These are phyloP conservation scores for Chytriomyces confervae DNA, from an alignment of 192 early-diverging fungal species.

Conservation along the genomic window DNA sequence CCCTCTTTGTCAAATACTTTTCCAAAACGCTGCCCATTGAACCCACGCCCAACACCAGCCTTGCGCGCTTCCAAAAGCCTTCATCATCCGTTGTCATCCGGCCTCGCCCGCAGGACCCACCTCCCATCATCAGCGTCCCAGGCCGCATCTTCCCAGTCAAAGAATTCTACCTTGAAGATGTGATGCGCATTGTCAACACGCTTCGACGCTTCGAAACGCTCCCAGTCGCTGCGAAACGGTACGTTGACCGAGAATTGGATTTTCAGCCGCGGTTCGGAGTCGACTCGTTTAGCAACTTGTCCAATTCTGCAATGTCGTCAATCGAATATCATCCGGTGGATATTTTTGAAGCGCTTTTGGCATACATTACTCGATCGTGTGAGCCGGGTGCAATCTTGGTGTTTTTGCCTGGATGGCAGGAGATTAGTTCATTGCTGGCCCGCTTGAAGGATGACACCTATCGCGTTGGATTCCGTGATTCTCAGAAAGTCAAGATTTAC, in stretches of 20 bases:
- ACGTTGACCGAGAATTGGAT: conserved; percentile 19
- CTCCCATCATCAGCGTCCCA: conserved; percentile 66
- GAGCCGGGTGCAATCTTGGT: conserved; percentile 70
- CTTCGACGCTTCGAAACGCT: not conserved
- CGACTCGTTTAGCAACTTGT: not conserved
- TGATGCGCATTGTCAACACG: conserved; percentile 36
- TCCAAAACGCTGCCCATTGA: conserved; percentile 13
- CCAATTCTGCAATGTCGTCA: not conserved
- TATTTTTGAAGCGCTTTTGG: conserved; percentile 66
- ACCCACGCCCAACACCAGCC: not conserved
- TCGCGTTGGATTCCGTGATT: conserved; percentile 57
- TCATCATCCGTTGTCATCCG: not conserved
- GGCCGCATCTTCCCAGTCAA: conserved; percentile 60
- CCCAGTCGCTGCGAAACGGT: conserved; percentile 2
- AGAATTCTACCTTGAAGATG: conserved; percentile 68
- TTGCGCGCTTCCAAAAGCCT: not conserved
- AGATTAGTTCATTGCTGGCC: conserved; percentile 69
- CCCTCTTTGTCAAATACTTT: conserved; percentile 81
- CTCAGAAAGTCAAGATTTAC: conserved; percentile 37
- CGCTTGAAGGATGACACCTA: conserved; percentile 55
- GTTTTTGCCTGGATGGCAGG: conserved; percentile 71
- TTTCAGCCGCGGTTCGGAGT: not conserved
- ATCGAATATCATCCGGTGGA: conserved; percentile 52
- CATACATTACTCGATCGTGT: conserved; percentile 50
- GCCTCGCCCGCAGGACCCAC: not conserved